Evolutionary conservation across 331 rosid species (phyloP), one percentile per base, ranked within the genome.

Genomic region (Quercus lobata): DNA sequence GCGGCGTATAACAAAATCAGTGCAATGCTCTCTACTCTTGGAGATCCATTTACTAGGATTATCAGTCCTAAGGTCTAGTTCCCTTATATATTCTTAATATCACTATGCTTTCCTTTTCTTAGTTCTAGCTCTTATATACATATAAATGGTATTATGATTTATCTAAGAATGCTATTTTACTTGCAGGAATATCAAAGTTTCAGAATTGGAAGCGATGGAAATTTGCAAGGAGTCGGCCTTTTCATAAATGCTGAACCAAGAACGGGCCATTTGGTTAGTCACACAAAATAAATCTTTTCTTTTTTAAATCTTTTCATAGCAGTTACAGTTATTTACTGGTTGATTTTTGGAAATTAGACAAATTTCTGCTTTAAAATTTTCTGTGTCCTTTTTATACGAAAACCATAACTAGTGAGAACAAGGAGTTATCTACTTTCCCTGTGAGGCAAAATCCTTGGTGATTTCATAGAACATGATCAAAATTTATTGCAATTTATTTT

Each of bases 21-120:
- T 69, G 98, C 93, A 81, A 95, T 95, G 99, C 96, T 95, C 72
- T 90, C 99, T 41, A 95, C 99, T 25, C 99, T 95, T 57, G 98
- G 98, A 63, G 99, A 95, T 81, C 99, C 98, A 41, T 95, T 95
- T 83, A 93, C 98, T 16, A 88, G 96, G 80, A 93, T 95, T 62
- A 90, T 93, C 81, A 95, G 94, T 83, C 99, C 98, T 55, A 93
- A 91, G 97, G 99, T 94, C 74, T 68, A 73, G 2, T 68, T 68
- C 16, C 16, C 30, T 62, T 62, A 49, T 49, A 11, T 65, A 27
- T 34, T 25, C 61, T 8, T 27, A 41, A 9, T 53, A 69, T 53
- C n/a, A 25, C n/a, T 69, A 16, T 19, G 6, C 22, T 66, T 82
- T 52, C 29, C 77, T 81, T 11, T 25, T 75, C 68, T 55, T 46